These are phyloP conservation scores for Xylariaceae sp. DNA, from an alignment of 2,329 filamentous ascomycete species.

Conservation along the genomic window DNA sequence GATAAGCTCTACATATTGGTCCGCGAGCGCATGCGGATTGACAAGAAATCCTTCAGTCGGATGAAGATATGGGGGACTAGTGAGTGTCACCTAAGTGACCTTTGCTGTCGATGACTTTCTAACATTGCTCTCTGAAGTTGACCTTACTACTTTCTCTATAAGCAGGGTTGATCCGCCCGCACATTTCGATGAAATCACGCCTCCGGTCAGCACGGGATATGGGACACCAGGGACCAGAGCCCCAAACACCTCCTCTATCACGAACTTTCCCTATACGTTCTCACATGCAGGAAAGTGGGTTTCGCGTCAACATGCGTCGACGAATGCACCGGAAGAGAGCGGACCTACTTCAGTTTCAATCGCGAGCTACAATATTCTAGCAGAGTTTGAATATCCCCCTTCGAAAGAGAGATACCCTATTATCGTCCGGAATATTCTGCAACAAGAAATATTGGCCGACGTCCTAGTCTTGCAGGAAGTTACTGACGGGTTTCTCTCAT, in stretches of 20 bases:
- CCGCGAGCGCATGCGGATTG: slow-evolving; percentile 38
- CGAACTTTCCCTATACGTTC: slow-evolving; percentile 21
- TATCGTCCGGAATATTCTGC: slow-evolving; percentile 42
- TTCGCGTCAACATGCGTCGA: slow-evolving; percentile 2
- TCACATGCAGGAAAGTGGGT: slow-evolving; percentile 23
- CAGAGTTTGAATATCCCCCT: slow-evolving; percentile 46
- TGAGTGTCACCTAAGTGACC: slow-evolving; percentile 4
- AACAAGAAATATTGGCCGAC: slow-evolving; percentile 39
- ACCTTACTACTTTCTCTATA: slow-evolving; percentile 28
- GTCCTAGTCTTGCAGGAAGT: slow-evolving; percentile 57
- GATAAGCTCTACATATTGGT: slow-evolving; percentile 48
- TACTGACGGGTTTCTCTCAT: slow-evolving; percentile 57
- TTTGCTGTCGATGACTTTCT: background rate
- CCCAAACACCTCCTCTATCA: background rate
- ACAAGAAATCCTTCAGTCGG: slow-evolving; percentile 33
- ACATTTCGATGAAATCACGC: slow-evolving; percentile 16
- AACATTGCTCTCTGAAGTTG: slow-evolving; percentile 27
- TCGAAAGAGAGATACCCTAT: slow-evolving; percentile 38
- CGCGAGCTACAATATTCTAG: slow-evolving; percentile 50
- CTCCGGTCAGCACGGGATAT: background rate
- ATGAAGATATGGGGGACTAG: slow-evolving; percentile 54
- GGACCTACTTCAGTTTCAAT: slow-evolving; percentile 30
- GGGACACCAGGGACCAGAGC: background rate
- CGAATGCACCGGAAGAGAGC: background rate
- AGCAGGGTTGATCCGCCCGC: slow-evolving; percentile 9